Base-by-base conservation (phyloP, 2,329 filamentous ascomycete species). In the Amesomyces nigricolor region DNA sequence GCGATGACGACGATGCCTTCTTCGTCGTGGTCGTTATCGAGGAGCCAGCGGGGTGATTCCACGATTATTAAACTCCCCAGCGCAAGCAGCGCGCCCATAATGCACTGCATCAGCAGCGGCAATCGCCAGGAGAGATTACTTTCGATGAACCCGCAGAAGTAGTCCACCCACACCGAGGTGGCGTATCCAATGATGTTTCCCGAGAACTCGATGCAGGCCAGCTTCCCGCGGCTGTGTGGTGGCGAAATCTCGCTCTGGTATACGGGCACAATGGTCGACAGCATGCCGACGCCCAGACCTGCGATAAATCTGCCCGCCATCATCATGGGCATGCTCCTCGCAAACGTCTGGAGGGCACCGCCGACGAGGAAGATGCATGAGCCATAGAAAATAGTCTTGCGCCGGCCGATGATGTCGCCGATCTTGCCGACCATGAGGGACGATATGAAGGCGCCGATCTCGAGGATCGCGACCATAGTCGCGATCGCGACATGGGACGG, bases 1-100 rank as follows among this genome's bases (percentile, higher is more conserved):
- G 94, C 94, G 73, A 99, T 97, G 47, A 99, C 94, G 29, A 96
- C 87, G 72, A 99, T 96, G 51, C 94, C 94, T 71, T 99, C 94
- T 70, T 99, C 94, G 67, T 99, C 94, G 66, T 96, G 89, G 65
- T 99, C 94, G 68, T 96, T 96, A 69, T 99, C 94, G 47, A 99
- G 78, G 8, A 99, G 83, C 94, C 94, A 99, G 90, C 91, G 87
- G 44, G 94, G 94, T 26, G 94, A 97, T 74, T 99, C 94, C 62
- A 95, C 94, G 67, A 99, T 97, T 61, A 97, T 77, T 66, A 97
- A 75, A 70, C 91, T 96, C 54, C 94, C 94, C 51, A 91, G 55
- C 8, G 85, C 92, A 35, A 99, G 80, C 47, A 99, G 77, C 43
- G 82, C 82, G 32, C 94, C 94, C 91, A 99, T 97, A 46, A 95